These are phyloP conservation scores for Monosporascus sp. DNA, from an alignment of 2,329 filamentous ascomycete species.

Conservation along the genomic window DNA sequence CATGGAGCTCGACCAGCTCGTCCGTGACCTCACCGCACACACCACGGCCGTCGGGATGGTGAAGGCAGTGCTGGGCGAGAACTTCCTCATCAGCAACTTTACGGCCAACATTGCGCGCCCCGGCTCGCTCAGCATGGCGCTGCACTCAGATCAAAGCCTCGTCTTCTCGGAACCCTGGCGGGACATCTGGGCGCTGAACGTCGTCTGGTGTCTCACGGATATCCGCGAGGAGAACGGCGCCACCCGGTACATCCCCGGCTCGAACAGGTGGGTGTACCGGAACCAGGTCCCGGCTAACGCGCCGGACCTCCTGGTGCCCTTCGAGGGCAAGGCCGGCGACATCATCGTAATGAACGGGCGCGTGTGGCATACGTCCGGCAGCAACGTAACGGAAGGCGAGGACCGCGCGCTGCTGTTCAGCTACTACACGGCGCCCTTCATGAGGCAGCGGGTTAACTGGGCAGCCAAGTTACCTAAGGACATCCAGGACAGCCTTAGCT, in stretches of 20 bases:
- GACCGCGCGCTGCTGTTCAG: constrained; percentile 28
- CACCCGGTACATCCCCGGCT: constrained; percentile 14
- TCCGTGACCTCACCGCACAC: constrained; percentile 10
- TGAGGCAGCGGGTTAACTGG: constrained; percentile 28
- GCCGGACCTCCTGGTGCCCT: constrained; percentile 20
- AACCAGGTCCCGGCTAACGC: constrained; percentile 16
- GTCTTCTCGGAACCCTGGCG: constrained; percentile 28
- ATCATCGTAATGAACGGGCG: constrained; percentile 27
- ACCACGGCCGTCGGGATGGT: constrained; percentile 9
- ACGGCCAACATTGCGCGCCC: constrained; percentile 30
- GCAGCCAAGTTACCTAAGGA: constrained; percentile 22
- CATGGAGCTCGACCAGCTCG: constrained; percentile 10
- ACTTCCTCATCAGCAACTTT: constrained; percentile 28
- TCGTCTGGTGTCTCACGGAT: constrained; percentile 28
- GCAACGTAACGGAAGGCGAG: constrained; percentile 24
- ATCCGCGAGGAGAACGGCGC: constrained; percentile 24
- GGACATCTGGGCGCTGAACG: constrained; percentile 12
- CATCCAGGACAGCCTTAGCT: constrained; percentile 16
- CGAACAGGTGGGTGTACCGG: constrained; percentile 6
- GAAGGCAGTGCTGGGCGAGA: not conserved
- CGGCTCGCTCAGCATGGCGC: constrained; percentile 23
- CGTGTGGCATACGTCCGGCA: constrained; percentile 28
- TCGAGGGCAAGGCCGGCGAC: constrained; percentile 26
- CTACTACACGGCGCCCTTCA: constrained; percentile 24
- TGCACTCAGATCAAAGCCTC: constrained; percentile 29